Base-by-base conservation (phyloP, 345 rosid genomes). In the Salix suchowensis region DNA sequence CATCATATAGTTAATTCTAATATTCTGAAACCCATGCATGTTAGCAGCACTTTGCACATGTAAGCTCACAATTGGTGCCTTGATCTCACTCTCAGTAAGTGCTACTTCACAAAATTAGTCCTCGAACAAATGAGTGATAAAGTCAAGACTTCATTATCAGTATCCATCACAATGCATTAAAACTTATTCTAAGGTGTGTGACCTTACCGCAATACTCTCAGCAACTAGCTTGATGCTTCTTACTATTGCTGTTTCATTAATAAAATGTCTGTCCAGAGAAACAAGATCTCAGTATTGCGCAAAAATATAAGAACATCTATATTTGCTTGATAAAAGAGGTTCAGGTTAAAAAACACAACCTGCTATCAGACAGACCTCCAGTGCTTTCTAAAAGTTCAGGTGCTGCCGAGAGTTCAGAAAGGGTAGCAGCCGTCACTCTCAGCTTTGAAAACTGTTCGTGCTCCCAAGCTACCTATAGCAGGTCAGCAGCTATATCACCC, bases 381-480 rank as follows among this genome's bases (percentile, higher is more conserved):
- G 95, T 81, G 75, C 86, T 88, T 84, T 89, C 92, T 34, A 93
- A 81, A 64, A 91, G 81, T 84, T 91, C 94, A 11, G 99, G 98
- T 24, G 97, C 91, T 39, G 78, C 82, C 5, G 94, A 82, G 80
- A 91, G 91, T 82, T 82, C 90, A 21, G 99, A 93, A 75, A 96
- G 86, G 70, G 99, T 96, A 73, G 92, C 99, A 67, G 99, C 97
- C 65, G 98, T 96, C 72, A 96, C 91, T 84, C 99, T 96, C 72
- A 89, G 86, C 81, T 92, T 90, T 82, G 98, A 96, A 85, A 96
- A 93, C 65, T 96, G 98, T 87, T 96, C 99, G 82, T 96, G 99
- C 90, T 93, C 98, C 98, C 99, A 96, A 86, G 99, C 98, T 89
- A 96, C 98, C 98, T 96, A 87, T 83, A 88, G 60, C 85, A 79